These are phyloP conservation scores for Physcia stellaris DNA, from an alignment of 495 filamentous ascomycete species.

Conservation along the genomic window DNA sequence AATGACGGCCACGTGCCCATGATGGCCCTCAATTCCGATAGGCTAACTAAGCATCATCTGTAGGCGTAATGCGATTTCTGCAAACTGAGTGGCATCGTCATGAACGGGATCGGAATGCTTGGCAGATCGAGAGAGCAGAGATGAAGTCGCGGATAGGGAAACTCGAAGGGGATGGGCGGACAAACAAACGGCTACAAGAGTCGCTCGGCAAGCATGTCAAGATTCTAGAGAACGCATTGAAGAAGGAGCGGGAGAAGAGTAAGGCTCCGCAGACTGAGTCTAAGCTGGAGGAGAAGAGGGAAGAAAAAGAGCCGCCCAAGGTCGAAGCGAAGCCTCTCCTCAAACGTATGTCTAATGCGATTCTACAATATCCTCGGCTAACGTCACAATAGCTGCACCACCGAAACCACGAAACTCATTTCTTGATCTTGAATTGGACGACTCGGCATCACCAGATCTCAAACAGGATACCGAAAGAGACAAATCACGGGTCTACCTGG, in stretches of 20 bases:
- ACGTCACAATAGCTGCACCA: conserved; percentile 21
- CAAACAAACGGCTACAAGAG: conserved; percentile 74
- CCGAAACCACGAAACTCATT: conserved; percentile 26
- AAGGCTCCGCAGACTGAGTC: conserved; percentile 21
- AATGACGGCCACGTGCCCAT: background rate
- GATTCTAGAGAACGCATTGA: conserved; percentile 81
- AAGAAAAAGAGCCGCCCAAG: conserved; percentile 29
- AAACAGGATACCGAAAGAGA: conserved; percentile 40
- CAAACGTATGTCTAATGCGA: conserved; percentile 15
- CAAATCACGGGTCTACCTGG: conserved; percentile 36
- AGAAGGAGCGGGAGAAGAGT: conserved; percentile 49
- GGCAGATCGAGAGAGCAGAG: conserved; percentile 97
- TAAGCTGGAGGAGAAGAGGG: conserved; percentile 33
- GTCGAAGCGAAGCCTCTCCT: conserved; percentile 30
- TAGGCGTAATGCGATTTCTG: conserved; percentile 98
- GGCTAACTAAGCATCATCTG: background rate
- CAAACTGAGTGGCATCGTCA: conserved; percentile 99
- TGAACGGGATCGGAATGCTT: conserved; percentile 93
- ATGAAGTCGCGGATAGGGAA: conserved; percentile 98
- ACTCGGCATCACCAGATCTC: conserved; percentile 39
- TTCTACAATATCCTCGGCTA: conserved; percentile 5
- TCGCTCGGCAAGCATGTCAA: conserved; percentile 77
- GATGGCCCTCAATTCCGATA: background rate
- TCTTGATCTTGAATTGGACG: conserved; percentile 35
- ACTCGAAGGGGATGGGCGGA: conserved; percentile 76